Percentiles rank a stretch among this genome's conserved stretches.
phyloP scores from a whole-genome alignment of 768 basidiomycete genomes.

The Mycena galopus region DNA sequence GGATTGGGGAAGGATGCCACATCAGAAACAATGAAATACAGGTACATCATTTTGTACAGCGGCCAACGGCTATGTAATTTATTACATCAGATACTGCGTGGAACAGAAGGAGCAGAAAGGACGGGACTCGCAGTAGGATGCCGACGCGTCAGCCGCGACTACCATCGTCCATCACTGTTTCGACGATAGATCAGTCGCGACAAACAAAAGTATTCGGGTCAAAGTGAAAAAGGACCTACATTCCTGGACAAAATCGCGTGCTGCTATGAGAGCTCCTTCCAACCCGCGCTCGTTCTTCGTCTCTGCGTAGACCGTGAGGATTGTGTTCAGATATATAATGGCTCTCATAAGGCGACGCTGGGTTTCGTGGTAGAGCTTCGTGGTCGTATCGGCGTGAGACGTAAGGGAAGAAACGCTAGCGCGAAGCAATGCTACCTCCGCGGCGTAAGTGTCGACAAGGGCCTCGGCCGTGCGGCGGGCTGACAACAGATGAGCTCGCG shows the following conservation, averaged over 20 bases:
- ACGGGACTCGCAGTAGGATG: constrained; percentile 5
- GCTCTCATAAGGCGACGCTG: neutral
- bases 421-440: neutral
- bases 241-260: neutral
- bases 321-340: neutral
- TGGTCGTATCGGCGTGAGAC: neutral
- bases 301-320: neutral
- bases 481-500: constrained; percentile 4
- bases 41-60: neutral
- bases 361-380: neutral
- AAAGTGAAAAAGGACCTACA: constrained; percentile 16
- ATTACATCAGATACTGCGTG: constrained; percentile 18
- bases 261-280: neutral
- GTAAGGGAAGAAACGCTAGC: neutral
- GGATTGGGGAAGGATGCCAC: neutral
- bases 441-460: neutral
- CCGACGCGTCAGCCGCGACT: neutral
- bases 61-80: neutral
- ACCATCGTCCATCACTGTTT: constrained; percentile 9
- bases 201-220: constrained; percentile 16
- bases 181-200: constrained; percentile 19
- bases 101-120: constrained; percentile 23
- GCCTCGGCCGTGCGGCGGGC: neutral
- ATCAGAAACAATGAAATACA: neutral
- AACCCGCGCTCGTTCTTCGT: neutral